Evolutionary conservation across 495 filamentous ascomycete genomes (phyloP).

Genomic region (Aspergillus homomorphus): DNA sequence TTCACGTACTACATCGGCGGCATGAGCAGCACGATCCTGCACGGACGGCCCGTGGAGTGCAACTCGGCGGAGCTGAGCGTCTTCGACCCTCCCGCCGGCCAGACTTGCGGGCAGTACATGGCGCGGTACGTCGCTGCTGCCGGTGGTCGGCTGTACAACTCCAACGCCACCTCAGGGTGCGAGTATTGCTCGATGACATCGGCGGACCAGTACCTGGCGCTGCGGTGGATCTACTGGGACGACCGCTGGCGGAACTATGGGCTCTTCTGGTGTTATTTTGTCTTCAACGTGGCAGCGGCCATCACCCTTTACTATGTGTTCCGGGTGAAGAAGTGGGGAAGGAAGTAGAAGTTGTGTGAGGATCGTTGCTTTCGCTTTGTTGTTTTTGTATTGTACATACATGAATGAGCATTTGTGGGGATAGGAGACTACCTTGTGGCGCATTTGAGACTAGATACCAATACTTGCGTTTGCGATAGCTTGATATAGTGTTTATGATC

Average conservation of each 20-base stretch:
- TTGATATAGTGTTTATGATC: no score
- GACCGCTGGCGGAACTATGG: constrained; percentile 69
- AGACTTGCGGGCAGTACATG: constrained; percentile 51
- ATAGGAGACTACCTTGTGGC: no score
- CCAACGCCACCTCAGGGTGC: constrained; percentile 49
- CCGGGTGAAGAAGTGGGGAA: constrained; percentile 40
- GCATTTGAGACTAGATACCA: no score
- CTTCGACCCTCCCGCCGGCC: constrained; percentile 46
- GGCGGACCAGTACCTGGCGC: constrained; percentile 58
- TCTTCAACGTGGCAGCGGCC: constrained; percentile 64
- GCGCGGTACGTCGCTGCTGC: constrained; percentile 23
- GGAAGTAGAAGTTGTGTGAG: neutral
- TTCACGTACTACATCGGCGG: constrained; percentile 62
- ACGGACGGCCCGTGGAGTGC: constrained; percentile 52
- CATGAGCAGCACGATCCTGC: constrained; percentile 16
- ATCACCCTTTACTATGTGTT: constrained; percentile 67
- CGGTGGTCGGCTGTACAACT: constrained; percentile 38
- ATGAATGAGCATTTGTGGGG: no score
- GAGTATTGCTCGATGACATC: constrained; percentile 54
- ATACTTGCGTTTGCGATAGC: no score
- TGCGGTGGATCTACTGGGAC: constrained; percentile 43
- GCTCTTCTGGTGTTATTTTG: constrained; percentile 56
- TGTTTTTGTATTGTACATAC: no score
- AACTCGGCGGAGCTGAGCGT: constrained; percentile 47
- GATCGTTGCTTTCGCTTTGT: no score